These are phyloP conservation scores for Brassica incana DNA, from an alignment of 345 rosid genomes.

Conservation along the genomic window DNA sequence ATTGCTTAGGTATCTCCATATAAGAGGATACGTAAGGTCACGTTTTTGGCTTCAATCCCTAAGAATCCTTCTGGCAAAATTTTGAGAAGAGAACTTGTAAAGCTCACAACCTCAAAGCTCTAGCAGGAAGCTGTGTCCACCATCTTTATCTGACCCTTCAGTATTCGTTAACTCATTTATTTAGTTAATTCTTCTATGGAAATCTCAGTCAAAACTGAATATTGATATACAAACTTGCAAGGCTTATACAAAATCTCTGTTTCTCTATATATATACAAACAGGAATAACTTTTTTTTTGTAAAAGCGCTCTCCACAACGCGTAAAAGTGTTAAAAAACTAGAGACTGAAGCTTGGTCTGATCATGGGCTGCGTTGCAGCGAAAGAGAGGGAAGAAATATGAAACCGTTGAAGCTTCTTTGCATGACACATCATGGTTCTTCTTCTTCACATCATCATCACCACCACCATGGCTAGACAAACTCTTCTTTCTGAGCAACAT, in stretches of 20 bases:
- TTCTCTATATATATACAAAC: slow-evolving; percentile 33
- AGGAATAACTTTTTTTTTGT: slow-evolving; percentile 8
- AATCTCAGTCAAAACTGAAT: slow-evolving; percentile 26
- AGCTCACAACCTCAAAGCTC: slow-evolving; percentile 49
- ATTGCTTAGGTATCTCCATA: slow-evolving; percentile 36
- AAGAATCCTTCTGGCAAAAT: slow-evolving; percentile 82
- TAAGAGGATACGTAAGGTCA: slow-evolving; percentile 65
- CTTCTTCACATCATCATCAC: slow-evolving; percentile 29
- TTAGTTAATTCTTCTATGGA: not conserved
- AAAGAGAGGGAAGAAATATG: slow-evolving; percentile 41
- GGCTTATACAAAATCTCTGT: slow-evolving; percentile 25
- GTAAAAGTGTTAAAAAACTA: slow-evolving; percentile 31
- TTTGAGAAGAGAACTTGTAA: slow-evolving; percentile 73
- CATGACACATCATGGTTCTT: slow-evolving; percentile 32
- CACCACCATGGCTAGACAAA: slow-evolving; percentile 31
- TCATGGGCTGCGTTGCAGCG: slow-evolving; percentile 34
- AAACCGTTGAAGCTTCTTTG: slow-evolving; percentile 38
- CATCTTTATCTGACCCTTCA: not conserved
- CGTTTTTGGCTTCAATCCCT: slow-evolving; percentile 62
- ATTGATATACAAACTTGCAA: slow-evolving; percentile 17
- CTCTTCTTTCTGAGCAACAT: slow-evolving; percentile 40
- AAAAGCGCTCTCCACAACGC: slow-evolving; percentile 21
- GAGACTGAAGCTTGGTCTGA: slow-evolving; percentile 36
- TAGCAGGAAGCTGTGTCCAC: slow-evolving; percentile 29
- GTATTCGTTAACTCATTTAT: slow-evolving; percentile 7